Conservation (phyloP, 1,284 basidiomycete species). For the Irpex sp. region DNA sequence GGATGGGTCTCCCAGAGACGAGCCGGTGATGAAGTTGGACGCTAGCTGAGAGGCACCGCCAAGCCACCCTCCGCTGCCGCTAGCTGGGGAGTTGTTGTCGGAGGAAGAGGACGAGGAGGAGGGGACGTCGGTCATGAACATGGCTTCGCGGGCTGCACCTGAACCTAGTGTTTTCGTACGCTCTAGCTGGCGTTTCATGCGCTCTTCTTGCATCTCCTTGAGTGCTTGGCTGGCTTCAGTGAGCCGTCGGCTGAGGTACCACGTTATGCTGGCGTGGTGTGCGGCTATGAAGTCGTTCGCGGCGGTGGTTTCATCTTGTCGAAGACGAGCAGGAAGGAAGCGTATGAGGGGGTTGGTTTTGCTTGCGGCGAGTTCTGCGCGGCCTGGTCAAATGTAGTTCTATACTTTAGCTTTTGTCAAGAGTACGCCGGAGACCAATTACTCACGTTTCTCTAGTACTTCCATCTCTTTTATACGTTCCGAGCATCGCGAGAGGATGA, state of each 20-base stretch:
- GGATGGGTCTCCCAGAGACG: slow-evolving; percentile 25
- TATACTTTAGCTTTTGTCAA: background rate
- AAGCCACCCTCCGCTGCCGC: slow-evolving; percentile 48
- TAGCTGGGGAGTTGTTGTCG: slow-evolving; percentile 5
- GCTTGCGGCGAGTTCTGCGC: slow-evolving; percentile 56
- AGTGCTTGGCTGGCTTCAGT: slow-evolving; percentile 73
- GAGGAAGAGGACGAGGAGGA: slow-evolving; percentile 22
- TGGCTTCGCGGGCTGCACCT: slow-evolving; percentile 52
- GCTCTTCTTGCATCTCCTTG: slow-evolving; percentile 85
- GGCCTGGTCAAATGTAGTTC: slow-evolving; percentile 38
- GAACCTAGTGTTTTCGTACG: slow-evolving; percentile 76
- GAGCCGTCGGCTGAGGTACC: slow-evolving; percentile 77
- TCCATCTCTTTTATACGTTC: slow-evolving; percentile 85
- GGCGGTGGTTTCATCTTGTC: slow-evolving; percentile 50
- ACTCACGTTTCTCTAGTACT: slow-evolving; percentile 75
- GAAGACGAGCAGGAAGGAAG: slow-evolving; percentile 60
- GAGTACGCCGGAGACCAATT: slow-evolving; percentile 8
- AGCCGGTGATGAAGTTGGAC: slow-evolving; percentile 53
- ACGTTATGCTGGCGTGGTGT: slow-evolving; percentile 80
- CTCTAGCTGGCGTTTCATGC: slow-evolving; percentile 77
- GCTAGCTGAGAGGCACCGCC: slow-evolving; percentile 54
- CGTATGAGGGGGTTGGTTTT: slow-evolving; percentile 56
- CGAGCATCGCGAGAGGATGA: slow-evolving; percentile 77
- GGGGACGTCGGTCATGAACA: slow-evolving; percentile 30
- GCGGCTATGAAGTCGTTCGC: slow-evolving; percentile 71